Evolutionary conservation across 306 rosid genomes (phyloP).

Genomic region (Trifolium repens): DNA sequence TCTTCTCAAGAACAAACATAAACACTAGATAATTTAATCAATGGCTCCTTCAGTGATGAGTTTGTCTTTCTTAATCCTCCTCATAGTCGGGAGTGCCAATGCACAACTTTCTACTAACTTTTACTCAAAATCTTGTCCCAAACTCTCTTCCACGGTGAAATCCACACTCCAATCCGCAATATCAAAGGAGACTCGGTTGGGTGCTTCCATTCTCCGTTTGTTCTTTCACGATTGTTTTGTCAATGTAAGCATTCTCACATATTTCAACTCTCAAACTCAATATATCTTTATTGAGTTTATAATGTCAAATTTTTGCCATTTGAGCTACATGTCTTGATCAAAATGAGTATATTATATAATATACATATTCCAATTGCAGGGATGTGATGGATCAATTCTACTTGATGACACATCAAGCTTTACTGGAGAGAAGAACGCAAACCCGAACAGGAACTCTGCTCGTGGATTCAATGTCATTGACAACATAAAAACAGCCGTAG

Average conservation of each 20-base stretch:
- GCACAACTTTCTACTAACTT: slow-evolving; percentile 76
- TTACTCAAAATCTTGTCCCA: slow-evolving; percentile 70
- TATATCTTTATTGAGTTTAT: too few species aligned
- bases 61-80: slow-evolving; percentile 45
- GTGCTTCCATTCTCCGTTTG: slow-evolving; percentile 90
- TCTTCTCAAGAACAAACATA: background rate
- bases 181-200: slow-evolving; percentile 76
- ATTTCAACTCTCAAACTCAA: background rate
- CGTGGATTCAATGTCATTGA: slow-evolving; percentile 83
- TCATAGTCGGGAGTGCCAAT: slow-evolving; percentile 48
- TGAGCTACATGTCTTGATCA: too few species aligned
- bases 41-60: slow-evolving; percentile 32
- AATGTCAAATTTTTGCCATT: too few species aligned
- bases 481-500: slow-evolving; percentile 74
- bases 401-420: slow-evolving; percentile 82
- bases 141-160: slow-evolving; percentile 60
- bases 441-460: slow-evolving; percentile 71
- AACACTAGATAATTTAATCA: background rate
- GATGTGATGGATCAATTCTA: slow-evolving; percentile 88
- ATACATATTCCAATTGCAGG: slow-evolving; percentile 46
- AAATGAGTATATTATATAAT: background rate
- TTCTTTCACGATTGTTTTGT: slow-evolving; percentile 94
- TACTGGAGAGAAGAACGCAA: slow-evolving; percentile 83
- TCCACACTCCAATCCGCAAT: slow-evolving; percentile 67
- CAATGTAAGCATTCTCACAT: slow-evolving; percentile 52